Evolutionary conservation across 768 basidiomycete genomes (phyloP), one percentile per base, ranked within the genome.

Genomic region (Collybia mongolica): DNA sequence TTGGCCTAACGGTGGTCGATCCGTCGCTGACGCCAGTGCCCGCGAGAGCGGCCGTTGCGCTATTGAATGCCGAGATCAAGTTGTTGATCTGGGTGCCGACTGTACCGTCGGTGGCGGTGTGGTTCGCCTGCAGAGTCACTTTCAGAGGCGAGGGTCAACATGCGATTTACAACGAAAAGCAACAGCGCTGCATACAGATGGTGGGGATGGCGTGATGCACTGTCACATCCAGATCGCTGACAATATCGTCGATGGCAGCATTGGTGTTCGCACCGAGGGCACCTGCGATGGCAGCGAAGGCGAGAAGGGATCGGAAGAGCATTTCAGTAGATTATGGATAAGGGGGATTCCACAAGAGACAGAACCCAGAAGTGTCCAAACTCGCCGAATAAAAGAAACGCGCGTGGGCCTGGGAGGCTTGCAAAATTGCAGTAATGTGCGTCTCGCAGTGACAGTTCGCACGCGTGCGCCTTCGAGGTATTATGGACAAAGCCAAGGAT

Each of bases 241-340:
- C 49, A 24, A 64, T 59, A 20, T 53, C 43, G 22, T 52, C 48
- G 48, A 71, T 69, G 5, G 58, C 60, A 15, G 56, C 37, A 39
- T 69, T 70, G 41, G 68, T 71, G 53, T 70, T 71, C 19, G 64
- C 61, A 47, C 69, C 70, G 38, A 66, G 51, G 22, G 54, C 65
- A 35, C 60, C 49, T 22, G 60, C 58, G 39, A 63, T 55, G 20
- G 62, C 59, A 18, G 64, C 60, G 28, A 72, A 58, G 35, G 63
- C 55, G 37, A 67, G 53, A 38, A 69, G 37, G 48, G 62, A 46
- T 48, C 62, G 63, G 51, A 66, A 57, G 22, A 71, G 55, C 70
- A 71, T 70, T 32, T 44, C 59, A 49, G 46, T 24, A 46, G 38
- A 23, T 41, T 22, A n/a, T 29, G 29, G 22, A 28, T 23, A 44